A percentile compares a stretch with the other conserved stretches of the same genome.
These are phyloP conservation scores for Rutidosis leptorrhynchoides DNA, from an alignment of 129 eudicot species.

Conservation along the genomic window DNA sequence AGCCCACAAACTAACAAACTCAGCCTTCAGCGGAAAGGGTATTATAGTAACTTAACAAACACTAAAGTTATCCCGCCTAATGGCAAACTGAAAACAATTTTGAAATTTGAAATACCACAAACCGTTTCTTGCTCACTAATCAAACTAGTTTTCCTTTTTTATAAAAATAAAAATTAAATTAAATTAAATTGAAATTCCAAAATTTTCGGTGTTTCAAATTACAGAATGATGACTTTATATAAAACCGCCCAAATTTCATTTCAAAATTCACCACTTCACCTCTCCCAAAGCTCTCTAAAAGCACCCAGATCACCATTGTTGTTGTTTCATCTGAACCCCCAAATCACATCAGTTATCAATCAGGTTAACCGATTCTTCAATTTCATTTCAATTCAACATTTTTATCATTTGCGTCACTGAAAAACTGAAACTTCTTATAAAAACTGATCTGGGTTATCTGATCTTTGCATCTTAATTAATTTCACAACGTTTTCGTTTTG, in stretches of 20 bases:
- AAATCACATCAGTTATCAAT: conserved; percentile 18
- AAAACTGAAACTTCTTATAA: not conserved
- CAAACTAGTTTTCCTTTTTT: conserved; percentile 1
- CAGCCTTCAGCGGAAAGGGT: not conserved
- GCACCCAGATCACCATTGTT: conserved; percentile 27
- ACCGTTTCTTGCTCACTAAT: conserved; percentile 4
- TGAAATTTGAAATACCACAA: conserved; percentile 20
- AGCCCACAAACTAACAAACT: not conserved
- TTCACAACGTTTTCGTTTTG: not conserved
- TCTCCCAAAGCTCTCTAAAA: conserved; percentile 20
- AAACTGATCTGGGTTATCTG: not conserved
- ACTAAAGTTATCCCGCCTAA: conserved; percentile 23
- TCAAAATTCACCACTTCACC: conserved; percentile 28
- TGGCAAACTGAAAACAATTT: conserved; percentile 15
- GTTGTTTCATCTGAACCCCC: conserved; percentile 25
- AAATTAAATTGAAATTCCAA: no score
- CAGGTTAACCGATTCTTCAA: conserved; percentile 11
- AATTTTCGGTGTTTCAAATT: not conserved
- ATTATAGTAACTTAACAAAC: conserved; percentile 10
- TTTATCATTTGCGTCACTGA: not conserved
- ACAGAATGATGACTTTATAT: not conserved
- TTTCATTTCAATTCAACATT: not conserved
- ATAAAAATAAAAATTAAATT: no score
- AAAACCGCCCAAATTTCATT: conserved; percentile 32
- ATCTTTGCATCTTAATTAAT: not conserved